Evolutionary conservation across 306 rosid genomes (phyloP).

Genomic region (Castanospermum australe): DNA sequence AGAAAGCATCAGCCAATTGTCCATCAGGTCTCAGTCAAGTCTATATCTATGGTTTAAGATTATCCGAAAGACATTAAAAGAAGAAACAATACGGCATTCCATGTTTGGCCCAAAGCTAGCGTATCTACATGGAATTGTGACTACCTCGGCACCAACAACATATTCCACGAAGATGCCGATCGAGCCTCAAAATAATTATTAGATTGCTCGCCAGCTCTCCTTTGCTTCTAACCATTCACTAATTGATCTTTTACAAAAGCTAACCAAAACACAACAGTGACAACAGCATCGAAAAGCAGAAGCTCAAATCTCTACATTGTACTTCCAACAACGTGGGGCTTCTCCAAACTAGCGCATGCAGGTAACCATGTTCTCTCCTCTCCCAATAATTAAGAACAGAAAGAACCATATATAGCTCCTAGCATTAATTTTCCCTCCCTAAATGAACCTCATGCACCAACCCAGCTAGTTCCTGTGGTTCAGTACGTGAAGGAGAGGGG

Average conservation of each 20-base stretch:
- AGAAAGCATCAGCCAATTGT: constrained; percentile 13
- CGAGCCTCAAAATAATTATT: background rate
- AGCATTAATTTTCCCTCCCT: background rate
- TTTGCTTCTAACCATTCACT: constrained; percentile 19
- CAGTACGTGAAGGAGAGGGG: background rate
- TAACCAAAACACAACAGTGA: constrained; percentile 22
- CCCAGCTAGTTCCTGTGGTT: background rate
- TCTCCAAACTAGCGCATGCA: constrained; percentile 31
- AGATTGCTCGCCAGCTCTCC: background rate
- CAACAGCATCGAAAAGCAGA: constrained; percentile 21
- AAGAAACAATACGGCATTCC: constrained; percentile 24
- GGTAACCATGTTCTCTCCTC: background rate
- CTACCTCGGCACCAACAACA: background rate
- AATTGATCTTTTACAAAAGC: constrained; percentile 15
- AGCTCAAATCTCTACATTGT: constrained; percentile 27
- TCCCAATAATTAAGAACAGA: background rate
- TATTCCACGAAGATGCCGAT: constrained; percentile 33
- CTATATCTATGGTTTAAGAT: background rate
- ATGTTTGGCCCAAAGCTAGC: constrained; percentile 11
- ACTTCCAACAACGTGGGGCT: constrained; percentile 58
- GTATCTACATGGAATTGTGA: constrained; percentile 30
- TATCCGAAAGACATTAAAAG: constrained; percentile 29
- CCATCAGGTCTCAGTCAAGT: constrained; percentile 30
- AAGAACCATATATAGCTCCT: background rate
- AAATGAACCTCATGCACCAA: background rate